Evolutionary conservation across 2,329 filamentous ascomycete genomes (phyloP), one percentile per base, ranked within the genome.

Genomic region (Apiospora kogelbergensis): DNA sequence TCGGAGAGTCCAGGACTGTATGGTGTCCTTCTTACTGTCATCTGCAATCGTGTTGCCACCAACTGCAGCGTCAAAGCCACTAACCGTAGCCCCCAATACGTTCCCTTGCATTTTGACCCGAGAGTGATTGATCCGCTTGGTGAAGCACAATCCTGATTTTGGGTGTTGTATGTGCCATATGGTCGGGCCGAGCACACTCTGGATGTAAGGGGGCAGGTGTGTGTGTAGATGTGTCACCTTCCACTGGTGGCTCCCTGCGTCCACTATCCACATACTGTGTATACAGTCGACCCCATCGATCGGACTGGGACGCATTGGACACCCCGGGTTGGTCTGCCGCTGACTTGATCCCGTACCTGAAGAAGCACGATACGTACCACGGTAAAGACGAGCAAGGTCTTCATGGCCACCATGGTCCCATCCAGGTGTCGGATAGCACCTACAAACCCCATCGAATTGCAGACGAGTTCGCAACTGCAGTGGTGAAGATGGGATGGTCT

Each of bases 251-350:
- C 24, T 81, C 83, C 0, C 79, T 90, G 88, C n/a, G 87, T 83
- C 81, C 0, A 82, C 83, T 2, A 84, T 85, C 42, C 86, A 86
- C 69, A 83, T 84, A 70, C 81, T 84, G 80, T n/a, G 83, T 85
- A 77, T 80, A 79, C 65, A 74, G 73, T 1, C 73, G 80, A 9
- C 77, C 75, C 24, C 78, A 81, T 67, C 71, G 75, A 30, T 72
- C 73, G 41, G 80, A 81, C 66, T 80, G 70, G 46, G 76, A 78
- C 37, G 69, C 75, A 0, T 78, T 75, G 75, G 70, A 75, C 6
- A 76, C 72, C 15, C 68, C 75, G 13, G 74, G 77, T 40, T 74
- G 78, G 78, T 71, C 72, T 7, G 69, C 75, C 6, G 73, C 77
- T 20, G 76, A 77, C 13, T n/a, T 89, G 76, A 71, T 85, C 10